These are phyloP conservation scores for Lasiodiplodia sp. DNA, from an alignment of 2,329 filamentous ascomycete species.

Conservation along the genomic window DNA sequence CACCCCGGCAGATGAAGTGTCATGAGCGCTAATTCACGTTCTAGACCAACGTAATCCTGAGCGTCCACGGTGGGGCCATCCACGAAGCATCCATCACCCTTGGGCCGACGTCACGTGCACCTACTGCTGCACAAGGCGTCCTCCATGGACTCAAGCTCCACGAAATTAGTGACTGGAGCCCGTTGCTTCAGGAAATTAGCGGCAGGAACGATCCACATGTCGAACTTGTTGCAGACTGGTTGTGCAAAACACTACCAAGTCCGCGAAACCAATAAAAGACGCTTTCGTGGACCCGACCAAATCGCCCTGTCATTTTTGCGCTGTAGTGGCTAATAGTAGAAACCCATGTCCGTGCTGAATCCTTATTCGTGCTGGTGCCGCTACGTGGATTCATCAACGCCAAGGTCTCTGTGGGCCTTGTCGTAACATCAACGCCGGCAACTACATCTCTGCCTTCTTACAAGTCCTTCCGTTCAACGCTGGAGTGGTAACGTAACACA, in stretches of 20 bases:
- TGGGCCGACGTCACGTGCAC: background rate
- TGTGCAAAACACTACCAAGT: constrained; percentile 36
- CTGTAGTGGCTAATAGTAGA: constrained; percentile 3
- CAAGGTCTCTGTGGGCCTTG: background rate
- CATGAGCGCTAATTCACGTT: background rate
- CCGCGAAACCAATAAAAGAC: constrained; percentile 13
- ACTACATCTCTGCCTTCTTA: constrained; percentile 2
- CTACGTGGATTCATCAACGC: constrained; percentile 6
- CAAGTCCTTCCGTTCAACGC: background rate
- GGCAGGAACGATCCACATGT: background rate
- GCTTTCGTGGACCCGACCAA: background rate
- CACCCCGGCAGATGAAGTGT: constrained; percentile 1
- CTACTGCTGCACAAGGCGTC: background rate
- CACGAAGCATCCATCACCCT: constrained; percentile 2
- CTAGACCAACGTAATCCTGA: constrained; percentile 11
- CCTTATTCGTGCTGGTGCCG: background rate
- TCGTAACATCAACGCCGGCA: constrained; percentile 1
- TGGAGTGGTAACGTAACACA: background rate
- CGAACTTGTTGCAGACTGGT: constrained; percentile 32
- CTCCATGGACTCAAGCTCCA: constrained; percentile 54
- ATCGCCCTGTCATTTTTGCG: background rate
- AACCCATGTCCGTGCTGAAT: background rate
- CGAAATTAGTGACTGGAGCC: constrained; percentile 54
- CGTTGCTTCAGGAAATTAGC: constrained; percentile 11
- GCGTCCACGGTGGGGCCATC: constrained; percentile 19